A percentile compares a stretch with the other conserved stretches of the same genome.
These are phyloP conservation scores for Gaeumannomyces tritici DNA, from an alignment of 2,329 filamentous ascomycete species.

Conservation along the genomic window DNA sequence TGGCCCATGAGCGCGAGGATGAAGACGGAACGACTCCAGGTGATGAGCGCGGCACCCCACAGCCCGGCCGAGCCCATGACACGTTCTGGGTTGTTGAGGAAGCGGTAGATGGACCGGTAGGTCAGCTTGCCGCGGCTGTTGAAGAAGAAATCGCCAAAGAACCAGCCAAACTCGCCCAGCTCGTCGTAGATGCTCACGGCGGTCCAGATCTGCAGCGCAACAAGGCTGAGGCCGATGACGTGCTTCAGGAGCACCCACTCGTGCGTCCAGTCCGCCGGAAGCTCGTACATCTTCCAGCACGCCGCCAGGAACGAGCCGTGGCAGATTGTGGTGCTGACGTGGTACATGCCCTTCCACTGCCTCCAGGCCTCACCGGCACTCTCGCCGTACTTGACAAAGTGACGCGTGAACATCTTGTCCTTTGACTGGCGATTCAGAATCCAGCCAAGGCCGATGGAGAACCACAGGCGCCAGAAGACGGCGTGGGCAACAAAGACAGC, in stretches of 20 bases:
- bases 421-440: constrained; percentile 80
- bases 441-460: constrained; percentile 75
- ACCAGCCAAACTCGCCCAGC: constrained; percentile 96
- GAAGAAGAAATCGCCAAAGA: constrained; percentile 98
- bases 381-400: constrained; percentile 96
- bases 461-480: constrained; percentile 80
- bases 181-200: constrained; percentile 89
- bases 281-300: constrained; percentile 90
- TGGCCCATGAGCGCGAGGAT: constrained; percentile 80
- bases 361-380: constrained; percentile 86
- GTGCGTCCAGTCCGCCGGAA: constrained; percentile 80
- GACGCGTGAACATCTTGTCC: constrained; percentile 89
- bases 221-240: constrained; percentile 69
- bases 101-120: constrained; percentile 95
- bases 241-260: constrained; percentile 82
- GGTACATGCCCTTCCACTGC: constrained; percentile 95
- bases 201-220: constrained; percentile 88
- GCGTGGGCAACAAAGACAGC: constrained; percentile 75
- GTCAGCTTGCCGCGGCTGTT: constrained; percentile 81
- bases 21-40: constrained; percentile 79
- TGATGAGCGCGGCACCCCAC: constrained; percentile 91
- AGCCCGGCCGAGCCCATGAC: constrained; percentile 89
- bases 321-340: constrained; percentile 84
- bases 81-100: constrained; percentile 93
- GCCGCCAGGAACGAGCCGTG: constrained; percentile 83